phyloP scores from a whole-genome alignment of 306 rosid genomes.

The Medicago lupulina region DNA sequence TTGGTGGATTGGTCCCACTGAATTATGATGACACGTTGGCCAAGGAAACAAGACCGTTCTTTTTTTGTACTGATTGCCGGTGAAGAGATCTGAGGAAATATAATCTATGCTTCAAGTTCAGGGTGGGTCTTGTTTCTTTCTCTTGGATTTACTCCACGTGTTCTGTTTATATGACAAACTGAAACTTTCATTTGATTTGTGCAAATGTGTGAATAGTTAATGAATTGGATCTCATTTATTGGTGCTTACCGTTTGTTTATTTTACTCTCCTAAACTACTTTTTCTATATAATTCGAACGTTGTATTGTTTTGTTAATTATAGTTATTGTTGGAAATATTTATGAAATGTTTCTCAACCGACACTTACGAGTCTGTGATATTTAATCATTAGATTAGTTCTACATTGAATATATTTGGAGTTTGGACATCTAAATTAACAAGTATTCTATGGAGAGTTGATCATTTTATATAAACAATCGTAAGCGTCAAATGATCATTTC shows the following conservation, averaged over 20 bases:
- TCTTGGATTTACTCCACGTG: constrained; percentile 8
- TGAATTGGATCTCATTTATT: constrained; percentile 5
- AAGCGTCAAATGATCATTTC: too few relatives aligned
- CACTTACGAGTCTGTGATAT: too few relatives aligned
- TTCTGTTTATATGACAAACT: background rate
- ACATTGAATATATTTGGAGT: too few relatives aligned
- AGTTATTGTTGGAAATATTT: too few relatives aligned
- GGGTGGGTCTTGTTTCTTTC: background rate
- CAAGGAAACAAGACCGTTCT: constrained; percentile 38
- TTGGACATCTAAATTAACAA: too few relatives aligned
- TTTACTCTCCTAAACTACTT: background rate
- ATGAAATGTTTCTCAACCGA: too few relatives aligned
- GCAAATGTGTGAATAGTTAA: background rate
- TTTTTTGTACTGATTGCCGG: constrained; percentile 18
- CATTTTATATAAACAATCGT: too few relatives aligned
- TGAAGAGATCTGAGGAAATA: background rate
- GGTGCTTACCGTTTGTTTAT: background rate
- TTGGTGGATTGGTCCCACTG: constrained; percentile 19
- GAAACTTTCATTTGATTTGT: background rate
- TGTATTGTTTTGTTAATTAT: background rate
- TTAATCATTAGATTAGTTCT: too few relatives aligned
- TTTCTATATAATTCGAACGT: constrained; percentile 29
- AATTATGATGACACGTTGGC: background rate
- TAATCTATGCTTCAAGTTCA: background rate
- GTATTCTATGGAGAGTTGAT: too few relatives aligned